Percentiles rank a stretch among this genome's conserved stretches.
These are phyloP conservation scores for Pichia inconspicua DNA, from an alignment of 1,139 yeast species.

Conservation along the genomic window DNA sequence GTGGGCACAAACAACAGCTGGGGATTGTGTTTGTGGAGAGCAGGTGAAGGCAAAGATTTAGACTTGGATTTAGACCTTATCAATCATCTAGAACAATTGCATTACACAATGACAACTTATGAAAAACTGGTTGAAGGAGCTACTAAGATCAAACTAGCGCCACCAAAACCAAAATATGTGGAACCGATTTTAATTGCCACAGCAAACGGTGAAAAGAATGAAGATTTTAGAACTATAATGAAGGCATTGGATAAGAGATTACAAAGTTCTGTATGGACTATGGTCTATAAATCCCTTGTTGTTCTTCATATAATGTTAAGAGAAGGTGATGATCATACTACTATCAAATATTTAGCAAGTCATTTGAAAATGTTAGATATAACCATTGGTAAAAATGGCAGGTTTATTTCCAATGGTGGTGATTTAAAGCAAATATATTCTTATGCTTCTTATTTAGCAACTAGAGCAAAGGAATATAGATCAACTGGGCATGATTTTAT, in stretches of 20 bases:
- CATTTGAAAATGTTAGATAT: slow-evolving; percentile 48
- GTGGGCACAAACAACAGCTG: too few species aligned
- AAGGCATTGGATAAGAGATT: slow-evolving; percentile 51
- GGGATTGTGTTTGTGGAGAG: too few species aligned
- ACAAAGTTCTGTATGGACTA: slow-evolving; percentile 81
- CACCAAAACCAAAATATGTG: slow-evolving; percentile 91
- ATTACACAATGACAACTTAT: slow-evolving; percentile 36
- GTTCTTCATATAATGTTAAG: slow-evolving; percentile 87
- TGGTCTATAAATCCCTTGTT: slow-evolving; percentile 75
- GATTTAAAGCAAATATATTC: slow-evolving; percentile 59
- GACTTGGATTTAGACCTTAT: too few species aligned
- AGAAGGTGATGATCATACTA: slow-evolving; percentile 74
- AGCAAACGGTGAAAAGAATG: slow-evolving; percentile 35
- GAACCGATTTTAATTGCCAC: slow-evolving; percentile 89
- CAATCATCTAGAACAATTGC: neutral
- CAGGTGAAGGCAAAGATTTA: too few species aligned
- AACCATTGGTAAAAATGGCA: slow-evolving; percentile 29
- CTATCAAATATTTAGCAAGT: slow-evolving; percentile 55
- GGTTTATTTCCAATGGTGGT: slow-evolving; percentile 25
- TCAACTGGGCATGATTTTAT: slow-evolving; percentile 69
- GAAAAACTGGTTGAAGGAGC: slow-evolving; percentile 62
- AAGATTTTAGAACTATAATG: slow-evolving; percentile 65
- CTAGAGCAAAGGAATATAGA: slow-evolving; percentile 63
- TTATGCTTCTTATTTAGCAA: slow-evolving; percentile 64
- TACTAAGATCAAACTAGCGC: slow-evolving; percentile 76